Percentiles rank a stretch among this genome's conserved stretches.
Conservation (phyloP, 2,329 filamentous ascomycete genomes). For the Nannizzia gypsea region DNA sequence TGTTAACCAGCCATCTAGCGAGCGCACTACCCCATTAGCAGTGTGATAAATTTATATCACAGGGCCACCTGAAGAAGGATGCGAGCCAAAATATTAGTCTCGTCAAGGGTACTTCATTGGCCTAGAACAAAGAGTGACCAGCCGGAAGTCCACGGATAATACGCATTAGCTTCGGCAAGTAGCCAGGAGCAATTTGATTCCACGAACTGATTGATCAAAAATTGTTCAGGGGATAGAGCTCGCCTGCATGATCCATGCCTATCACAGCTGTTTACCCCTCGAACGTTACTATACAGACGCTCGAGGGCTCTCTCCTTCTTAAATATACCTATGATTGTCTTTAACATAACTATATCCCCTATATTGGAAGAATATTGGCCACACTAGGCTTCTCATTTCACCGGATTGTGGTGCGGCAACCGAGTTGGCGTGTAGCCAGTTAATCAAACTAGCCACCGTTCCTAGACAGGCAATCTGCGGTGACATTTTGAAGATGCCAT, state of each 20-base stretch:
- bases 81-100: not conserved
- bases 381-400: not conserved
- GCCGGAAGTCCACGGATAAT: not conserved
- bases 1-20: not conserved
- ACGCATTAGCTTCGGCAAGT: not conserved
- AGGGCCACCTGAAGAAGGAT: too few species aligned
- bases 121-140: not conserved
- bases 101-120: not conserved
- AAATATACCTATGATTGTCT: not conserved
- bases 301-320: not conserved
- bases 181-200: not conserved
- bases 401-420: not conserved
- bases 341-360: not conserved
- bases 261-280: too few species aligned
- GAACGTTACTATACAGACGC: not conserved
- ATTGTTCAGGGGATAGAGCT: not conserved
- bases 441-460: too few species aligned
- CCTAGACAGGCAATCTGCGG: not conserved
- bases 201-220: not conserved
- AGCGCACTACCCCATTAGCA: not conserved
- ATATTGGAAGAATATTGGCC: not conserved
- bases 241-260: too few species aligned
- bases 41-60: too few species aligned
- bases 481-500: not conserved
- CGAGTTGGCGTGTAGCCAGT: not conserved